Percentiles rank a stretch among this genome's conserved stretches.
Evolutionary conservation across 306 rosid genomes (phyloP).

Genomic region (Parietaria judaica): DNA sequence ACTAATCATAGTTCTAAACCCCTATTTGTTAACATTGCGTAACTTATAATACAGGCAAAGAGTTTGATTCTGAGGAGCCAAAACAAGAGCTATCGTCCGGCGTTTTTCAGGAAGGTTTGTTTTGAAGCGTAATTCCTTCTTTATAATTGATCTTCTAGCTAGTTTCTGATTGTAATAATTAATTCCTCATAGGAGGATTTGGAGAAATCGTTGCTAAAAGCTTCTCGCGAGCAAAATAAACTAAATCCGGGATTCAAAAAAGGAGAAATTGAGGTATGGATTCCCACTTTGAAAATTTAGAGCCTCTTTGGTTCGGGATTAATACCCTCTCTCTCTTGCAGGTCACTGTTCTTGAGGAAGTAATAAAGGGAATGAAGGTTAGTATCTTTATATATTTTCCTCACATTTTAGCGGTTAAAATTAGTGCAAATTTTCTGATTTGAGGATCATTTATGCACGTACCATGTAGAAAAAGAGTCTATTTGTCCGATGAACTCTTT

Average conservation of each 20-base stretch:
- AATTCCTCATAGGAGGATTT: constrained; percentile 57
- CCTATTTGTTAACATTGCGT: no score
- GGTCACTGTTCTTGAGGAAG: constrained; percentile 85
- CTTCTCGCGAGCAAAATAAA: constrained; percentile 58
- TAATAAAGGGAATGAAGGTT: constrained; percentile 91
- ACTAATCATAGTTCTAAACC: no score
- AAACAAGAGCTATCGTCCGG: constrained; percentile 80
- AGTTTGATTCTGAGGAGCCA: constrained; percentile 72
- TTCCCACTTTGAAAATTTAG: background rate
- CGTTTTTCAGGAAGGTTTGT: constrained; percentile 85
- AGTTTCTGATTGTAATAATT: constrained; percentile 8
- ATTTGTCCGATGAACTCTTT: background rate
- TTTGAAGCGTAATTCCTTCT: constrained; percentile 9
- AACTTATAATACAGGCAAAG: constrained; percentile 39
- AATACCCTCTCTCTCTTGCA: constrained; percentile 24
- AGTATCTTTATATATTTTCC: constrained; percentile 9
- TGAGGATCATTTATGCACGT: no score
- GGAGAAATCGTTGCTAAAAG: constrained; percentile 55
- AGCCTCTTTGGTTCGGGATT: constrained; percentile 5
- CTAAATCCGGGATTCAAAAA: constrained; percentile 49
- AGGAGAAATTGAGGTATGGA: constrained; percentile 74
- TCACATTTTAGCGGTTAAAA: no score
- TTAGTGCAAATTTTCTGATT: no score
- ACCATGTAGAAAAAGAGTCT: background rate
- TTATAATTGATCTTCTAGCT: background rate